Evolutionary conservation across 2,329 filamentous ascomycete genomes (phyloP), one percentile per base, ranked within the genome.

Genomic region (Shiraia sp.): DNA sequence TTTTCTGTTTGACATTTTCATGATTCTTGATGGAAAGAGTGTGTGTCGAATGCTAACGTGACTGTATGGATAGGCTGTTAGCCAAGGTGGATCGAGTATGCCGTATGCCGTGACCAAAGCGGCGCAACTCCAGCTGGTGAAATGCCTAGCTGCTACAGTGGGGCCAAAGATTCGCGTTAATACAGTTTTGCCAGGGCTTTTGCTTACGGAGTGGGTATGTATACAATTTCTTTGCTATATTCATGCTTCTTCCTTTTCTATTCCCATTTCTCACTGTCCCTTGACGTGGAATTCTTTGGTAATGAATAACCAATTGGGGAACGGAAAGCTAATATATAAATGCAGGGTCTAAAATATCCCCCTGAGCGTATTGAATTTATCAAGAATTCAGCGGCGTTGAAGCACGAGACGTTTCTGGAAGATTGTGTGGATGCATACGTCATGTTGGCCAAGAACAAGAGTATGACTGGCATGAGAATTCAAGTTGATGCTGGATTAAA

Each of bases 61-160:
- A 32, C 25, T 13, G n/a, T n/a, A n/a, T n/a, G n/a, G n/a, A 6
- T 47, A 79, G 76, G 76, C 76, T 32, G 53, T 78, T 45, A 61
- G 71, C n/a, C 65, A 78, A 36, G 64, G 61, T 37, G 81, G 81
- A 4, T 80, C 77, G 52, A 79, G 76, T 29, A 78, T 84, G 84
- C 81, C 88, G 3, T 93, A 93, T 59, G 76, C 83, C 0, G 85
- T 91, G 13, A 87, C 86, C 26, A 93, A 93, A 65, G 86, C 88
- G 1, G 88, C 88, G 5, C 79, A 80, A 44, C 55, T 87, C 44
- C 85, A 87, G 61, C 67, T 87, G 36, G 83, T 86, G 71, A 84
- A 83, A 55, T 83, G 81, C 52, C 71, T 87, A 12, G 84, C 83
- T 2, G 69, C 74, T 40, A 82, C 78, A 4, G 80, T 85, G 51